Conservation (phyloP, 805 yeast species). For the Brettanomyces nanus region DNA sequence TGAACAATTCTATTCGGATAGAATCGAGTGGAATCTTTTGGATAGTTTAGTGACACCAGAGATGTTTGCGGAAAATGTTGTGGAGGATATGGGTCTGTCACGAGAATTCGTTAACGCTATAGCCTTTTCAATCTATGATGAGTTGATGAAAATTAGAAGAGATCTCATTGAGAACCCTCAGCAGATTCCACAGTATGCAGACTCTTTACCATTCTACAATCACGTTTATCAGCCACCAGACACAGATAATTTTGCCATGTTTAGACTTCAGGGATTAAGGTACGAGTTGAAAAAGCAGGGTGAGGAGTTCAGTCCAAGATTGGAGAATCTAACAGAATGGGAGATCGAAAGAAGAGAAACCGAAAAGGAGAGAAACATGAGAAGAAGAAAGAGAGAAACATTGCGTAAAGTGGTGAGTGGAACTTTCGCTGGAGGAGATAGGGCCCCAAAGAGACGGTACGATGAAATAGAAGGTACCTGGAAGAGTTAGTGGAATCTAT, state of each 20-base stretch:
- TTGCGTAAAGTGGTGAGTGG: slow-evolving; percentile 40
- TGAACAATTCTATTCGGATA: slow-evolving; percentile 79
- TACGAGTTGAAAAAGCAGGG: slow-evolving; percentile 72
- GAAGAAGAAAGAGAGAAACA: slow-evolving; percentile 89
- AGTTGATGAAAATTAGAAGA: slow-evolving; percentile 63
- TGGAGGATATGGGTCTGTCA: slow-evolving; percentile 73
- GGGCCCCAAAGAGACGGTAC: slow-evolving; percentile 21
- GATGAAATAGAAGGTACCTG: slow-evolving; percentile 31
- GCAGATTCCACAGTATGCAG: slow-evolving; percentile 26
- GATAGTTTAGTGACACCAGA: slow-evolving; percentile 62
- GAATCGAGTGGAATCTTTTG: slow-evolving; percentile 86
- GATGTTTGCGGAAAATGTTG: slow-evolving; percentile 72
- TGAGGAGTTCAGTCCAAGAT: slow-evolving; percentile 78
- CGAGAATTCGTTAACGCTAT: slow-evolving; percentile 88
- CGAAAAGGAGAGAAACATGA: slow-evolving; percentile 84
- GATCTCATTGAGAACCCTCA: slow-evolving; percentile 61
- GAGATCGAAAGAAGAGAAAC: slow-evolving; percentile 93
- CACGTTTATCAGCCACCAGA: slow-evolving; percentile 23
- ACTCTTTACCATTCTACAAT: slow-evolving; percentile 28
- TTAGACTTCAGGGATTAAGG: slow-evolving; percentile 42
- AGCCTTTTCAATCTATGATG: slow-evolving; percentile 79
- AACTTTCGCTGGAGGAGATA: slow-evolving; percentile 7
- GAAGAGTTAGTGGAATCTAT: slow-evolving; percentile 8
- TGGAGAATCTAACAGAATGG: slow-evolving; percentile 80
- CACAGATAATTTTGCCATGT: slow-evolving; percentile 10